phyloP scores from a whole-genome alignment of 1,284 basidiomycete species.

The Trametes hirsuta region DNA sequence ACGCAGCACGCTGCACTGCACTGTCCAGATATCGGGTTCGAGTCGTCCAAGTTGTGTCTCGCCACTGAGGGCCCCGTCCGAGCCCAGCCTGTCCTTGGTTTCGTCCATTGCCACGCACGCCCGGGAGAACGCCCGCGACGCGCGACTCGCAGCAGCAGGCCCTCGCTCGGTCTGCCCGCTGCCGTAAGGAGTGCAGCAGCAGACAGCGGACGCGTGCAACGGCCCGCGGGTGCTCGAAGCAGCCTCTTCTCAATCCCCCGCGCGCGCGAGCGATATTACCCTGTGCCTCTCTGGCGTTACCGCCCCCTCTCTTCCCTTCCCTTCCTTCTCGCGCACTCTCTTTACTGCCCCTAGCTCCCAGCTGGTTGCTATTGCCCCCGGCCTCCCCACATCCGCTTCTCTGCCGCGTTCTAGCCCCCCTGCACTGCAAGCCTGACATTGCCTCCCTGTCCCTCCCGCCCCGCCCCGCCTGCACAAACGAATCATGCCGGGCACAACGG shows the following conservation, averaged over 20 bases:
- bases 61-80: not conserved
- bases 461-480: not conserved
- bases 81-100: not conserved
- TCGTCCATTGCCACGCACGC: constrained; percentile 8
- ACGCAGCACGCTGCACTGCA: not conserved
- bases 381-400: constrained; percentile 16
- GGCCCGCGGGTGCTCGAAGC: constrained; percentile 37
- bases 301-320: constrained; percentile 24
- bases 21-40: not conserved
- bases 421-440: constrained; percentile 1
- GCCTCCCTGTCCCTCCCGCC: not conserved
- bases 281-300: constrained; percentile 34
- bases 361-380: constrained; percentile 29
- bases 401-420: constrained; percentile 14
- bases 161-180: constrained; percentile 26
- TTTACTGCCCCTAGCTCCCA: constrained; percentile 16
- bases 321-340: constrained; percentile 37
- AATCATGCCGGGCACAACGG: constrained; percentile 51
- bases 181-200: constrained; percentile 28
- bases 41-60: not conserved
- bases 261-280: constrained; percentile 29
- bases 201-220: constrained; percentile 23
- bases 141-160: constrained; percentile 15
- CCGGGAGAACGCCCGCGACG: not conserved
- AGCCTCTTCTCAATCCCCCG: constrained; percentile 6